Conservation (phyloP, 345 rosid species). For the Clausena lansium region DNA sequence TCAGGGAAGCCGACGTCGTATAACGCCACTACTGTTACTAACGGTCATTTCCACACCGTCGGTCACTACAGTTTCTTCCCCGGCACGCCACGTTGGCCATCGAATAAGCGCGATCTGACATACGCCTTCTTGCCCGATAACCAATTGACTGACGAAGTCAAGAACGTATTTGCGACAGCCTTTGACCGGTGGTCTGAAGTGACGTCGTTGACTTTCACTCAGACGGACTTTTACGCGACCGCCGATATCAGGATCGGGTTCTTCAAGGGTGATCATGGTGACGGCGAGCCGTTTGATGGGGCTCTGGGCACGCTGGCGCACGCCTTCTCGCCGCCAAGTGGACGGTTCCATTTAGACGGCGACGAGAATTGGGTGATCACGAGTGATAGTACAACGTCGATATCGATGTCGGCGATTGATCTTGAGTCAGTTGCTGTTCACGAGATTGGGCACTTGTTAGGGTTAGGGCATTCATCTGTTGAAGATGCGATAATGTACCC, state of each 20-base stretch:
- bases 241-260: conserved; percentile 80
- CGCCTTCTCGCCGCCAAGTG: conserved; percentile 87
- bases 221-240: conserved; percentile 11
- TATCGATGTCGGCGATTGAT: conserved; percentile 55
- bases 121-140: conserved; percentile 61
- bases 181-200: conserved; percentile 72
- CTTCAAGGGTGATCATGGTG: conserved; percentile 78
- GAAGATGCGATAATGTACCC: conserved; percentile 84
- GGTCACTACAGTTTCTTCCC: conserved; percentile 70
- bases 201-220: conserved; percentile 62
- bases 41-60: conserved; percentile 41
- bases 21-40: not conserved
- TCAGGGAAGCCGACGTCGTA: conserved; percentile 39
- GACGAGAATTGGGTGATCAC: conserved; percentile 74
- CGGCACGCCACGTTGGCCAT: conserved; percentile 74
- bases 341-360: conserved; percentile 69
- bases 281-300: conserved; percentile 95
- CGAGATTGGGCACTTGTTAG: conserved; percentile 92
- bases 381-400: conserved; percentile 35
- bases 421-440: conserved; percentile 92
- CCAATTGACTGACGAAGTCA: conserved; percentile 41
- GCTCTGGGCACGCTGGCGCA: conserved; percentile 82
- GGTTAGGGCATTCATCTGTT: conserved; percentile 87
- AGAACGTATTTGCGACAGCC: conserved; percentile 65
- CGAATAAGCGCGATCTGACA: conserved; percentile 41